Evolutionary conservation across 805 yeast genomes (phyloP).

Genomic region (Monosporozyma aerobia): DNA sequence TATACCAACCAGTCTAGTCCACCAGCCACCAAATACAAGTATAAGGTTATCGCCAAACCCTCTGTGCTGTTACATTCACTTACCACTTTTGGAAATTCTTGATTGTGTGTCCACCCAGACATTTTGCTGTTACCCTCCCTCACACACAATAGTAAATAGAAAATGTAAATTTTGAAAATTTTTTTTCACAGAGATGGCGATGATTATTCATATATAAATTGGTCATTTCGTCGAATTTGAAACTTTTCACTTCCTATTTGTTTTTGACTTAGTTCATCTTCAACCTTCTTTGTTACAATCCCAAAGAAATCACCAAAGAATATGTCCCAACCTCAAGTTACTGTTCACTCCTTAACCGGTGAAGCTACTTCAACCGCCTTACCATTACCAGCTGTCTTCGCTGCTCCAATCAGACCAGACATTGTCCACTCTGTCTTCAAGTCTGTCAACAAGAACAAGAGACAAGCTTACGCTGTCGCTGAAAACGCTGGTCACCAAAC

Average conservation of each 20-base stretch:
- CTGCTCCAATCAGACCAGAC: slow-evolving; percentile 99
- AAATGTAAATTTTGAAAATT: background rate
- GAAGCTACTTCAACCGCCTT: slow-evolving; percentile 74
- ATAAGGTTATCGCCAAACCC: no score
- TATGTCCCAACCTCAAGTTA: slow-evolving; percentile 88
- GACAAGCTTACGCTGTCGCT: slow-evolving; percentile 99
- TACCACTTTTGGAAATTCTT: no score
- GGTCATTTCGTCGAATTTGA: background rate
- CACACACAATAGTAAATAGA: background rate
- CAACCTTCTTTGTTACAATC: background rate
- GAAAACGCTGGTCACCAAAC: slow-evolving; percentile 99
- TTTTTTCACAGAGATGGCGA: background rate
- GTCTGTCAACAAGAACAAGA: slow-evolving; percentile 99
- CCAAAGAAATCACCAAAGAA: slow-evolving; percentile 18
- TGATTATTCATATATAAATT: background rate
- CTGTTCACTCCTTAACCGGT: slow-evolving; percentile 85
- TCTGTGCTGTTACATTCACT: background rate
- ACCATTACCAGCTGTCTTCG: slow-evolving; percentile 96
- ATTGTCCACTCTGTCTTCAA: slow-evolving; percentile 98
- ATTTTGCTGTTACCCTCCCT: background rate
- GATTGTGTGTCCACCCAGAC: background rate
- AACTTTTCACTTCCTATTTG: background rate
- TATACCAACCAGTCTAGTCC: no score
- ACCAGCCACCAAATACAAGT: no score
- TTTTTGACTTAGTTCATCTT: background rate